These are phyloP conservation scores for Botrytis aclada DNA, from an alignment of 2,329 filamentous ascomycete species.

Conservation along the genomic window DNA sequence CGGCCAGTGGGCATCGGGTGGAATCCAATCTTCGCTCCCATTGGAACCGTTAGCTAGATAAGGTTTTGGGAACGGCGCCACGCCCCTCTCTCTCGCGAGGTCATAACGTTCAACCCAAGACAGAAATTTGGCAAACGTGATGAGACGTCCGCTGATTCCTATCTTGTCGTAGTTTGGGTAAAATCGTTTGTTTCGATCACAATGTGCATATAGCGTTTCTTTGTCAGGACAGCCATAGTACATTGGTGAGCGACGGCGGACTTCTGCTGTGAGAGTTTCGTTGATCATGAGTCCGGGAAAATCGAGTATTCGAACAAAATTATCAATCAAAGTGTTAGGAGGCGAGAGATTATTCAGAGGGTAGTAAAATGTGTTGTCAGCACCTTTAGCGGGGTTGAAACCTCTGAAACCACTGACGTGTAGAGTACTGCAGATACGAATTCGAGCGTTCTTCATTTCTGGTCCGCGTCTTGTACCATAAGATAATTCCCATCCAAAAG, in stretches of 20 bases:
- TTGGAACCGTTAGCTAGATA: not conserved
- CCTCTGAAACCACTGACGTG: not conserved
- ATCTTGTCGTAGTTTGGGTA: not conserved
- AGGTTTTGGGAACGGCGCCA: not conserved
- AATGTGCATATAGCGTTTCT: not conserved
- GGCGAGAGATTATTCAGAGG: not conserved
- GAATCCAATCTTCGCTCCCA: not conserved
- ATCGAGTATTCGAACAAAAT: not conserved
- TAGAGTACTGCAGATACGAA: not conserved
- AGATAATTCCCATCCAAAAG: constrained; percentile 5
- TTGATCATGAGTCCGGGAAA: not conserved
- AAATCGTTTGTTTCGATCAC: constrained; percentile 2
- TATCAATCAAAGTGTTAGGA: not conserved
- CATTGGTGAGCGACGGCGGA: not conserved
- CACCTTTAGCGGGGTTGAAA: not conserved
- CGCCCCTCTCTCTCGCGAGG: not conserved
- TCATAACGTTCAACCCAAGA: not conserved
- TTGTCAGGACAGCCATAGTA: constrained; percentile 12
- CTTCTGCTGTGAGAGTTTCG: not conserved
- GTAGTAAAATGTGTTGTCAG: constrained; percentile 7
- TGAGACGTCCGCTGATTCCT: not conserved
- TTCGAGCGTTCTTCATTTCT: not conserved
- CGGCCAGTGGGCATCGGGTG: not conserved
- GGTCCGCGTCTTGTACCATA: not conserved
- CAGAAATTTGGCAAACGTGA: not conserved